A percentile compares a stretch with the other conserved stretches of the same genome.
Conservation (phyloP, 768 basidiomycete species). For the Suillus weaverae region DNA sequence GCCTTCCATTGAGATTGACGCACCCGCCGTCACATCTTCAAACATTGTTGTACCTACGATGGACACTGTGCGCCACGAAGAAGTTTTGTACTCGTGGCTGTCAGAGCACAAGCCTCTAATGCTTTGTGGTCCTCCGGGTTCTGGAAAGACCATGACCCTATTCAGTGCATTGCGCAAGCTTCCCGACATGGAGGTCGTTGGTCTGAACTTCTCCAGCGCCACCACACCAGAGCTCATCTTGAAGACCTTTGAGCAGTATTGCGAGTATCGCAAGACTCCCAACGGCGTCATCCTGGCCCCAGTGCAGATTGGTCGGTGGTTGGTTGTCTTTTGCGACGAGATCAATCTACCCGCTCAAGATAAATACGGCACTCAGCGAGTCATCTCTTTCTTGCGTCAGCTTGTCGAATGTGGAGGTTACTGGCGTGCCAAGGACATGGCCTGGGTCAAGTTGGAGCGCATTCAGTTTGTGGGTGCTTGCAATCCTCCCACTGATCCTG, state of each 20-base stretch:
- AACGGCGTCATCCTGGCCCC: slow-evolving; percentile 97
- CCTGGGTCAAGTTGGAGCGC: slow-evolving; percentile 97
- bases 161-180: slow-evolving; percentile 97
- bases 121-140: slow-evolving; percentile 99
- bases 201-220: slow-evolving; percentile 98
- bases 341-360: slow-evolving; percentile 97
- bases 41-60: slow-evolving; percentile 98
- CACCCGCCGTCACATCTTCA: slow-evolving; percentile 92
- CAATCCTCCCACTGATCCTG: slow-evolving; percentile 98
- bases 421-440: slow-evolving; percentile 91
- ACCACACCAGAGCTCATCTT: slow-evolving; percentile 97
- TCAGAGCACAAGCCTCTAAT: slow-evolving; percentile 98
- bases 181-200: slow-evolving; percentile 98
- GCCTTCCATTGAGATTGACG: slow-evolving; percentile 94
- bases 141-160: slow-evolving; percentile 99
- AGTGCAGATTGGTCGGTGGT: slow-evolving; percentile 93
- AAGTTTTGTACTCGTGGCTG: slow-evolving; percentile 97
- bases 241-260: slow-evolving; percentile 99
- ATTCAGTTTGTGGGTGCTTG: slow-evolving; percentile 99
- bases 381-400: slow-evolving; percentile 98
- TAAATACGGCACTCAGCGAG: slow-evolving; percentile 97
- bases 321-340: slow-evolving; percentile 99
- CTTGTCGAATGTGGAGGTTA: slow-evolving; percentile 94
- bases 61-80: slow-evolving; percentile 98
- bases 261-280: slow-evolving; percentile 97